These are phyloP conservation scores for Axilococcus clingmanii DNA, from an alignment of 139 green algal genomes.

Conservation along the genomic window DNA sequence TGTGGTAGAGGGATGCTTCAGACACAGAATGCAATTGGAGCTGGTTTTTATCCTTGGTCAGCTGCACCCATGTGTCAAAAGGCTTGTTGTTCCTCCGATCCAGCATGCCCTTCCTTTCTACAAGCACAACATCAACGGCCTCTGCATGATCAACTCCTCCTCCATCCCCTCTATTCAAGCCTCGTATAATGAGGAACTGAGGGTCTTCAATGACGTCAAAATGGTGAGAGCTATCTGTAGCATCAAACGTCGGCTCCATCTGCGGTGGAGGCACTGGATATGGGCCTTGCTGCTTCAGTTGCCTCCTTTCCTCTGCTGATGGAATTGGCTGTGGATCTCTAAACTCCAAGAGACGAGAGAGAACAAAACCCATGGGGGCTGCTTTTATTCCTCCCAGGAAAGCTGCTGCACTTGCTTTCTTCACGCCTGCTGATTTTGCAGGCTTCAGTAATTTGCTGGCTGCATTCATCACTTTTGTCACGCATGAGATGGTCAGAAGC, in stretches of 20 bases:
- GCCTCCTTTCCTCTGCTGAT: constrained; percentile 39
- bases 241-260: constrained; percentile 66
- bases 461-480: constrained; percentile 61
- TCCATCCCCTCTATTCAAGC: constrained; percentile 41
- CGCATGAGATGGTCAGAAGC: constrained; percentile 63
- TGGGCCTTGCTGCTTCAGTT: constrained; percentile 26
- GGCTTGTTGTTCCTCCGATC: constrained; percentile 33
- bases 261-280: constrained; percentile 54
- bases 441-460: constrained; percentile 53
- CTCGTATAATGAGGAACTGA: constrained; percentile 38
- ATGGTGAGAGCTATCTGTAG: constrained; percentile 41
- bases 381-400: constrained; percentile 29
- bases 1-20: constrained; percentile 41
- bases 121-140: constrained; percentile 52
- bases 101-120: constrained; percentile 48
- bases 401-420: constrained; percentile 1
- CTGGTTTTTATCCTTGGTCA: constrained; percentile 72
- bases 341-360: constrained; percentile 49
- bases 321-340: constrained; percentile 36
- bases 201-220: constrained; percentile 60
- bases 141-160: constrained; percentile 63
- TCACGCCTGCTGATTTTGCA: background rate
- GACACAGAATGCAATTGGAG: constrained; percentile 37
- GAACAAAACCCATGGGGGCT: constrained; percentile 63
- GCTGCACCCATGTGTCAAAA: constrained; percentile 32